phyloP scores from a whole-genome alignment of 2,329 filamentous ascomycete species.

The Elsinoe arachidis region DNA sequence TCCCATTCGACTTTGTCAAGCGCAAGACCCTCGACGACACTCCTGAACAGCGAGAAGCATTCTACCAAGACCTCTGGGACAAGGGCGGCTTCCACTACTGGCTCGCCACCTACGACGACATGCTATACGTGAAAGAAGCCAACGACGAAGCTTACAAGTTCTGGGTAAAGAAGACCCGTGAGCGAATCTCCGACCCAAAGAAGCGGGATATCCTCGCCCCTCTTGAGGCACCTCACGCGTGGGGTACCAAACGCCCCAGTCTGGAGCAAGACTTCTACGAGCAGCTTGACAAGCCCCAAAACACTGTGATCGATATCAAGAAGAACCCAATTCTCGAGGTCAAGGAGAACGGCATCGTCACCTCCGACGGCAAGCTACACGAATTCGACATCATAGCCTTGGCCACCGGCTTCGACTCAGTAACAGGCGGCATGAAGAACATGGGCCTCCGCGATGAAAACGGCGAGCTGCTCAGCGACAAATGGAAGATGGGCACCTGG shows the following conservation, averaged over 20 bases:
- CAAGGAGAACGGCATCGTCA: conserved; percentile 37
- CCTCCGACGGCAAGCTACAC: conserved; percentile 31
- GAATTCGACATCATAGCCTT: conserved; percentile 41
- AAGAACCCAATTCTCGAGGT: conserved; percentile 35
- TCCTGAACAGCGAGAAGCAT: conserved; percentile 35
- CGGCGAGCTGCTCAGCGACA: conserved; percentile 31
- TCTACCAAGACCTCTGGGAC: conserved; percentile 35
- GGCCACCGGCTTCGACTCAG: conserved; percentile 40
- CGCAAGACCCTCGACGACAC: conserved; percentile 44
- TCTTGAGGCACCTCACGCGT: conserved; percentile 36
- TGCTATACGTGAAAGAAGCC: conserved; percentile 33
- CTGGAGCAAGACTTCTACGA: conserved; percentile 43
- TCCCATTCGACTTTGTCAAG: conserved; percentile 48
- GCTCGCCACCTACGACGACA: conserved; percentile 35
- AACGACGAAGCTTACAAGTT: conserved; percentile 40
- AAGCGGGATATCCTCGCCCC: conserved; percentile 42
- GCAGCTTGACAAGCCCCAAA: conserved; percentile 35
- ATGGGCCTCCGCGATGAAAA: conserved; percentile 29
- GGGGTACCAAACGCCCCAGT: conserved; percentile 39
- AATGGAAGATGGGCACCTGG: conserved; percentile 37
- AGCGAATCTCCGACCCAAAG: conserved; percentile 34
- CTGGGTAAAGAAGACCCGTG: conserved; percentile 38
- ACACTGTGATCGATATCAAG: conserved; percentile 36
- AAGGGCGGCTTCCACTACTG: conserved; percentile 34
- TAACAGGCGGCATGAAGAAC: conserved; percentile 40